phyloP scores from a whole-genome alignment of 371 early-diverging fungal genomes.

The Mortierella sp. region DNA sequence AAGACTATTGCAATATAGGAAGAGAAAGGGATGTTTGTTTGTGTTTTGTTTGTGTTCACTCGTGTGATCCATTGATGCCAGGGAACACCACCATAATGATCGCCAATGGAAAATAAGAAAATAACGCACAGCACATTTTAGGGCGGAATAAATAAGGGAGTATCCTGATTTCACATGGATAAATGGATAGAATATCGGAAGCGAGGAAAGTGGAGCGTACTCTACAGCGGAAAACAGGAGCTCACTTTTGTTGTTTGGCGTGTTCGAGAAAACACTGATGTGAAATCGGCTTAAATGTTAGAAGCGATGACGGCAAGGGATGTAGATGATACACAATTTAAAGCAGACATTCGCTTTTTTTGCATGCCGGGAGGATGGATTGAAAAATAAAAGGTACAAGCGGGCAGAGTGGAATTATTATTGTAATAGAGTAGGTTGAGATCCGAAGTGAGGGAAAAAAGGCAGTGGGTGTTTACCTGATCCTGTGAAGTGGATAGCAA shows the following conservation, averaged over 20 bases:
- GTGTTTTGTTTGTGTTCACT: neutral
- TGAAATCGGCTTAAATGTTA: too few relatives aligned
- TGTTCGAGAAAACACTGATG: too few relatives aligned
- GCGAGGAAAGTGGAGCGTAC: too few relatives aligned
- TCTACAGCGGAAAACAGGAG: too few relatives aligned
- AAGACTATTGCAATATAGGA: too few relatives aligned
- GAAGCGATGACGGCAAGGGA: too few relatives aligned
- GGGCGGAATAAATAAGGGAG: too few relatives aligned
- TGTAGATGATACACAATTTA: neutral
- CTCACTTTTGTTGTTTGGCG: too few relatives aligned
- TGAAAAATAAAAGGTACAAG: neutral
- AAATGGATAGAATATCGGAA: too few relatives aligned
- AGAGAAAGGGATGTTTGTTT: neutral
- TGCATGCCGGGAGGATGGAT: neutral
- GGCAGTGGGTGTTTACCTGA: neutral
- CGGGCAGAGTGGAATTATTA: conserved; percentile 3
- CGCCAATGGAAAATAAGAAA: neutral
- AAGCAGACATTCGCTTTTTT: neutral
- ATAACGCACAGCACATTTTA: too few relatives aligned
- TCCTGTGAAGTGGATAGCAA: neutral
- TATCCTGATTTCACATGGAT: too few relatives aligned
- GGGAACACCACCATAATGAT: neutral
- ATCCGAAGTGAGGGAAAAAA: neutral
- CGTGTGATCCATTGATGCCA: neutral
- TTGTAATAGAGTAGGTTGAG: conserved; percentile 9